Base-by-base conservation (phyloP, 352 stramenopile species). In the Thraustochytrium striatum region DNA sequence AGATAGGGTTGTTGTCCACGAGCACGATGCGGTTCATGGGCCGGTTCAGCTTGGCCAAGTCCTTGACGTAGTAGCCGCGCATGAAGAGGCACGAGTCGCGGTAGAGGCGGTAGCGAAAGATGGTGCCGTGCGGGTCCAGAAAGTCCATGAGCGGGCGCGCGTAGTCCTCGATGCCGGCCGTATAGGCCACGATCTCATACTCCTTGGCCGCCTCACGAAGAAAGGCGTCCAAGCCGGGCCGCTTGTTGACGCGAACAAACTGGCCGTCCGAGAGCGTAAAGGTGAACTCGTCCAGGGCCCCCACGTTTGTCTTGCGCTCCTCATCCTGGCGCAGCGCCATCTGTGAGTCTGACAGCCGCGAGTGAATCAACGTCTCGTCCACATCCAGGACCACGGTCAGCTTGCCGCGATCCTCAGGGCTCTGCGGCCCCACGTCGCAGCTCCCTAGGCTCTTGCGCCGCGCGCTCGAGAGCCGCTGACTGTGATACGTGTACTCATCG, bases 171-270 rank as follows among this genome's bases (percentile, higher is more conserved):
- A 99, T 85, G 86, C 90, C 96, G 11, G 96, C 96, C 3, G 95
- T 99, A 87, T 98, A 99, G 36, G 98, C 89, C 11, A 99, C 91
- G 72, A 99, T 94, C 85, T 99, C 95, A 84, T 98, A 99, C 81
- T 94, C 82, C 80, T 97, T 94, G 9, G 92, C 87, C 90, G 98
- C 96, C 80, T 95, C 88, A 0, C 92, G 52, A 11, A 99, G 88
- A 84, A 99, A 98, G 73, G 97, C 88, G 61, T 98, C 92, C 3
- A 96, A 93, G 0, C 94, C 92, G 3, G 94, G 93, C n/a, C 94
- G 88, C 82, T 94, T 94, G 85, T 93, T 89, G 82, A 94, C 96
- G 57, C 87, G 87, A 7, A 90, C 28, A 16, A 57, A 90, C 50
- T 86, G 87, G 36, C 95, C 92, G 82, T 98, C 96, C 61, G 97